Evolutionary conservation across 202 grass and related monocot genomes (phyloP).

Genomic region (Zoysia matrella): DNA sequence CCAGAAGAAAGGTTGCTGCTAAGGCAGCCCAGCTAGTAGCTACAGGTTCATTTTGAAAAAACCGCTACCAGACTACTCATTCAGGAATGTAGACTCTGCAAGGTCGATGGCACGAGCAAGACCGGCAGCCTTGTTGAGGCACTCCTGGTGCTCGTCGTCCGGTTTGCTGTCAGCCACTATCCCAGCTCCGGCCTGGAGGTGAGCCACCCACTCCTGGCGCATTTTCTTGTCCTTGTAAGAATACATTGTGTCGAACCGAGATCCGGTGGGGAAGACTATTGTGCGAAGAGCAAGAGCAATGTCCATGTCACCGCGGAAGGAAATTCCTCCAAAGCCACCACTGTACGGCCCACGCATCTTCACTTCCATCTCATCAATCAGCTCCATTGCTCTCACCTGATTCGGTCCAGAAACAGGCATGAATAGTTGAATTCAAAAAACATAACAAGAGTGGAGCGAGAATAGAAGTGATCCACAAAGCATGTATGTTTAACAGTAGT

Average conservation of each 20-base stretch:
- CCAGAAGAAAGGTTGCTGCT: background rate
- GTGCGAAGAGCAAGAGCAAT: conserved; percentile 76
- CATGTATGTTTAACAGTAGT: background rate
- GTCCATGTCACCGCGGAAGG: conserved; percentile 65
- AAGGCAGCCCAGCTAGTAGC: background rate
- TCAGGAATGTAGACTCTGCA: conserved; percentile 71
- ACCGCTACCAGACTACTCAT: conserved; percentile 26
- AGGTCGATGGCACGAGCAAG: conserved; percentile 72
- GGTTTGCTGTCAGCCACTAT: conserved; percentile 86
- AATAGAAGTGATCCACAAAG: background rate
- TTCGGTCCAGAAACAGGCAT: background rate
- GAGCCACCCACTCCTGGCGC: conserved; percentile 83
- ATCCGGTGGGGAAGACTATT: conserved; percentile 67
- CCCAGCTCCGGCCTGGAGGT: conserved; percentile 69
- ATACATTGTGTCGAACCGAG: conserved; percentile 67
- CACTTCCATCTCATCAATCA: conserved; percentile 71
- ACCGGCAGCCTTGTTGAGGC: conserved; percentile 74
- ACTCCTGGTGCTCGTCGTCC: conserved; percentile 78
- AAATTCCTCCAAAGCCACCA: conserved; percentile 69
- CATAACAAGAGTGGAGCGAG: background rate
- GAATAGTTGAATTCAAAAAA: background rate
- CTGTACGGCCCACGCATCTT: conserved; percentile 71
- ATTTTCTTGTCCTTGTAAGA: conserved; percentile 37
- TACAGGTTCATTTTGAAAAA: background rate
- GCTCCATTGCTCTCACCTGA: conserved; percentile 83